A percentile compares a stretch with the other conserved stretches of the same genome.
These are phyloP conservation scores for Irpex sp. DNA, from an alignment of 1,284 basidiomycete genomes.

Conservation along the genomic window DNA sequence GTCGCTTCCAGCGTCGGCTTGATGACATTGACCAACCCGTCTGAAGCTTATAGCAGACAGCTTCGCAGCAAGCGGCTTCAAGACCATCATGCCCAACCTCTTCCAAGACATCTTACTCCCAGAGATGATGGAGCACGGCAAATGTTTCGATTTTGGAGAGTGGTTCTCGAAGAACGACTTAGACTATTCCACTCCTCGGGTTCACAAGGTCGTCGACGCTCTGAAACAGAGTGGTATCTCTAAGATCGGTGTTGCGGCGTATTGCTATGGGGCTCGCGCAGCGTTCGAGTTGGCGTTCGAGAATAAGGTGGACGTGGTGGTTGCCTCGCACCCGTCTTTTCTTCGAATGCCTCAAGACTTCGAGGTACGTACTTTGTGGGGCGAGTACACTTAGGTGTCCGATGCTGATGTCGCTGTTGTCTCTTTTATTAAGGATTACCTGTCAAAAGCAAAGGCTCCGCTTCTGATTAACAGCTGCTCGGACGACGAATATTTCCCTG, in stretches of 20 bases:
- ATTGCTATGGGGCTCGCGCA: conserved; percentile 60
- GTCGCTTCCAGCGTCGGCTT: conserved; percentile 2
- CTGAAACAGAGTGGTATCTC: conserved; percentile 56
- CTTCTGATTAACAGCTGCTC: conserved; percentile 62
- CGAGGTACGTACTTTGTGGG: conserved; percentile 34
- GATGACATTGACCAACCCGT: not conserved
- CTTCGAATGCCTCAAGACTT: conserved; percentile 58
- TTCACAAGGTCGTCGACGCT: conserved; percentile 52
- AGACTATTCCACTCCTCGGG: conserved; percentile 39
- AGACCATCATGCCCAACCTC: conserved; percentile 52
- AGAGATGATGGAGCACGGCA: conserved; percentile 40
- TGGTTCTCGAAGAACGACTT: conserved; percentile 36
- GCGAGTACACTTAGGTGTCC: not conserved
- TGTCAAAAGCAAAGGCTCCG: conserved; percentile 40
- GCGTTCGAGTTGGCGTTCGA: conserved; percentile 64
- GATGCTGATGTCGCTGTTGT: not conserved
- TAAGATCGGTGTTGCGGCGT: conserved; percentile 54
- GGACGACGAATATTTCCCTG: conserved; percentile 44
- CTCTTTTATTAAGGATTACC: conserved; percentile 39
- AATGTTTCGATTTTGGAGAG: conserved; percentile 19
- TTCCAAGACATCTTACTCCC: conserved; percentile 35
- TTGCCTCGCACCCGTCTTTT: conserved; percentile 63
- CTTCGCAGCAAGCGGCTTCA: conserved; percentile 53
- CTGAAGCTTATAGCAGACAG: conserved; percentile 41
- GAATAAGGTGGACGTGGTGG: conserved; percentile 43